phyloP scores from a whole-genome alignment of 768 basidiomycete genomes.

The Ramaria sp. region DNA sequence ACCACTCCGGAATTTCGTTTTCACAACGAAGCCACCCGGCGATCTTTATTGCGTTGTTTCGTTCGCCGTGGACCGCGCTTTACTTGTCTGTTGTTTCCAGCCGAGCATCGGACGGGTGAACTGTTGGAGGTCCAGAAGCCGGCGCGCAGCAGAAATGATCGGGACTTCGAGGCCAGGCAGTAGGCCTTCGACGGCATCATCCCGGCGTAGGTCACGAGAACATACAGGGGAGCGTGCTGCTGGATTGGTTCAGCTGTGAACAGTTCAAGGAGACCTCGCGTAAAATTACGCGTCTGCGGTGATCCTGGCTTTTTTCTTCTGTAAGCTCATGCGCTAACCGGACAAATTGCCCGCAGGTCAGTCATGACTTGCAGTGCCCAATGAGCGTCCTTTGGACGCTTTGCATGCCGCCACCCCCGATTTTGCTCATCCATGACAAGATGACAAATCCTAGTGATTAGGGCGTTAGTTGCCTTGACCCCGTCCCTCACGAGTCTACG shows the following conservation, averaged over 20 bases:
- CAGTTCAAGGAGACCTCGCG: neutral
- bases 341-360: neutral
- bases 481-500: neutral
- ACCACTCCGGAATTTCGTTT: neutral
- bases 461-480: neutral
- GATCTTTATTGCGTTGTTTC: slow-evolving; percentile 1
- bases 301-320: too few relatives aligned
- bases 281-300: too few relatives aligned
- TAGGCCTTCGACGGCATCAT: neutral
- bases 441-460: neutral
- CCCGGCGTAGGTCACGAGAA: neutral
- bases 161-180: neutral
- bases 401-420: neutral
- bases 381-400: neutral
- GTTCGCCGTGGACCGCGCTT: neutral
- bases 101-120: neutral
- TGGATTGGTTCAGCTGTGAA: neutral
- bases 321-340: too few relatives aligned
- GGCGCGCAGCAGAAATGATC: neutral
- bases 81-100: neutral
- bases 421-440: neutral
- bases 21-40: neutral
- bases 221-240: neutral
- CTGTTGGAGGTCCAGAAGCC: neutral
- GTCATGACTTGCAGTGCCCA: too few relatives aligned